Conservation (phyloP, 768 basidiomycete genomes). For the Wakefieldia striispora region DNA sequence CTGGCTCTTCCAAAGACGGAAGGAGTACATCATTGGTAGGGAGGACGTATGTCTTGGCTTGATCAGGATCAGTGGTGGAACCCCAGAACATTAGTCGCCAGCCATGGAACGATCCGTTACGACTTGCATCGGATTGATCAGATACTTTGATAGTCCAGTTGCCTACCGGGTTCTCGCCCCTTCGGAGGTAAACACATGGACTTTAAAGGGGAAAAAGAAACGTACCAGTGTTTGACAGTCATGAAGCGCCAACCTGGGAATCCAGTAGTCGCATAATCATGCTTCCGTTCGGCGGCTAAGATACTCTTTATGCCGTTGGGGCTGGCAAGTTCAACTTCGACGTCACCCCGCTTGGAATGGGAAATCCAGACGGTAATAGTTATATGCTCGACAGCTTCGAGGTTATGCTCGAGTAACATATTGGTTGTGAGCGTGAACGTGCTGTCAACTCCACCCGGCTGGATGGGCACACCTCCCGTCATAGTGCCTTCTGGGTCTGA, state of each 20-base stretch:
- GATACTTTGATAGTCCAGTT: conserved; percentile 87
- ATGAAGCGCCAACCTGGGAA: conserved; percentile 98
- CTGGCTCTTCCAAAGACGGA: conserved; percentile 45
- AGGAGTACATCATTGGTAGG: conserved; percentile 51
- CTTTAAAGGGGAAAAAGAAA: conserved; percentile 1
- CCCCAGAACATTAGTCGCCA: conserved; percentile 97
- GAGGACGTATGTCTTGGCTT: conserved; percentile 61
- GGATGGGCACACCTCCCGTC: conserved; percentile 66
- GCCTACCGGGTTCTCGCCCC: conserved; percentile 92
- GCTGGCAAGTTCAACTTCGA: conserved; percentile 86
- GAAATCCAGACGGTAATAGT: conserved; percentile 91
- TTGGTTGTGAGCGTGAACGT: conserved; percentile 64
- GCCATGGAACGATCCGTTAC: conserved; percentile 72
- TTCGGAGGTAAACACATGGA: conserved; percentile 32
- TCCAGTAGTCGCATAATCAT: conserved; percentile 65
- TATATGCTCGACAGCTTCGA: conserved; percentile 89
- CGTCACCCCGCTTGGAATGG: conserved; percentile 85
- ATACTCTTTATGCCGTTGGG: conserved; percentile 86
- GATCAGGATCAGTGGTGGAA: conserved; percentile 68
- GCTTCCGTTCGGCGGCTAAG: conserved; percentile 66
- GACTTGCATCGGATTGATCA: conserved; percentile 63
- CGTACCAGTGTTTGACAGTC: conserved; percentile 94
- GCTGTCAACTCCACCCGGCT: conserved; percentile 60
- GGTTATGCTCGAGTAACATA: conserved; percentile 68
- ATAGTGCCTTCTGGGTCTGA: conserved; percentile 41